Percentiles rank a stretch among this genome's conserved stretches.
phyloP scores from a whole-genome alignment of 139 green algal species.

The Tetraselmis chui region DNA sequence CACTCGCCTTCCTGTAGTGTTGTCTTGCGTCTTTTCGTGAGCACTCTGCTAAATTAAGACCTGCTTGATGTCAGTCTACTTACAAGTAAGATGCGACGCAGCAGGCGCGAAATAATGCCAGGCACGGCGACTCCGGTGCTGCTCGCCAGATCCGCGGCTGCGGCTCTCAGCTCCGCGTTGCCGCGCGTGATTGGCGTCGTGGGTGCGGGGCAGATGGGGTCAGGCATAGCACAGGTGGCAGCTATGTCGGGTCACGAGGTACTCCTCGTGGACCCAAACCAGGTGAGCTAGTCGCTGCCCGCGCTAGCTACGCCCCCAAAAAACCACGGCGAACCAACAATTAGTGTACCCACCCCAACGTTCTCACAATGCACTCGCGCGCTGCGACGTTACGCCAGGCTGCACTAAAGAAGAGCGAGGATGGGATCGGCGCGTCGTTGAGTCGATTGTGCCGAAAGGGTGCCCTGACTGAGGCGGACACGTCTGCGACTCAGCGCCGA shows the following conservation, averaged over 20 bases:
- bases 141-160: conserved; percentile 6
- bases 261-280: conserved; percentile 32
- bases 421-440: conserved; percentile 20
- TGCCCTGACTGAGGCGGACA: conserved; percentile 10
- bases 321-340: conserved; percentile 13
- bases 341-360: conserved; percentile 6
- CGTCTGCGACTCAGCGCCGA: conserved; percentile 12
- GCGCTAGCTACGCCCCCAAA: conserved; percentile 29
- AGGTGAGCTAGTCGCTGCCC: conserved; percentile 21
- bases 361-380: conserved; percentile 10
- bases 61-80: too few relatives aligned
- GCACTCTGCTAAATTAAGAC: too few relatives aligned
- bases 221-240: conserved; percentile 59
- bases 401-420: conserved; percentile 22
- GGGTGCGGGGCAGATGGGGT: conserved; percentile 70
- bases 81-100: too few relatives aligned
- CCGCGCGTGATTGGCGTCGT: conserved; percentile 49
- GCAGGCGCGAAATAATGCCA: not conserved
- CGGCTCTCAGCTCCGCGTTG: not conserved
- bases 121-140: not conserved
- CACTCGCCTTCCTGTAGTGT: too few relatives aligned
- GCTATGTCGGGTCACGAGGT: conserved; percentile 36
- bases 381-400: conserved; percentile 9
- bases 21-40: too few relatives aligned
- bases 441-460: conserved; percentile 25